phyloP scores from a whole-genome alignment of 306 rosid species.

The Medicago ruthenica region DNA sequence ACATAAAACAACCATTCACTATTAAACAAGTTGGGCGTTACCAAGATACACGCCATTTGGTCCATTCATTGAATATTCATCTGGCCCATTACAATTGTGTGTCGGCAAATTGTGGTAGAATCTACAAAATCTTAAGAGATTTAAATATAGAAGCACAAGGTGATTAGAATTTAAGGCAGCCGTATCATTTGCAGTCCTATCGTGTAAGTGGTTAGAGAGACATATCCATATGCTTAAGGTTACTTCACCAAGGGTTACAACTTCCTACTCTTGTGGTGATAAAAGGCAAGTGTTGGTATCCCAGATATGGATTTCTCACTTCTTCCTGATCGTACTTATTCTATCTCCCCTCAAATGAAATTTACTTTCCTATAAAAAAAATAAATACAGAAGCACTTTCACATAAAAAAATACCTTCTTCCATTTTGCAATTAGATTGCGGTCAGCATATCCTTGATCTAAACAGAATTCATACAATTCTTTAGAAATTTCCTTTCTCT shows the following conservation, averaged over 20 bases:
- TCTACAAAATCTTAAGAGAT: slow-evolving; percentile 3
- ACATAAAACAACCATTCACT: not conserved
- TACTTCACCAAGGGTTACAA: not conserved
- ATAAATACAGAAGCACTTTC: not conserved
- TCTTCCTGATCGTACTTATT: not conserved
- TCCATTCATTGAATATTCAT: not conserved
- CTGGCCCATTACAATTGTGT: not conserved
- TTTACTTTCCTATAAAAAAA: not conserved
- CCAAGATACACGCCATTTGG: not conserved
- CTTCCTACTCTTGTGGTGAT: not conserved
- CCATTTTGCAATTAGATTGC: slow-evolving; percentile 76
- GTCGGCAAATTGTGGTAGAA: not conserved
- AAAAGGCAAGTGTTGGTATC: slow-evolving; percentile 3
- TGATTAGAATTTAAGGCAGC: not conserved
- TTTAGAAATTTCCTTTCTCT: slow-evolving; percentile 73
- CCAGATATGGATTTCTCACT: slow-evolving; percentile 7
- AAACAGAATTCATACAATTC: slow-evolving; percentile 74
- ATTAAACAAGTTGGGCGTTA: not conserved
- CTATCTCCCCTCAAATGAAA: slow-evolving; percentile 19
- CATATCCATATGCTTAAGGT: not conserved
- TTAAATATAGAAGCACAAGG: not conserved
- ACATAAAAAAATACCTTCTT: slow-evolving; percentile 60
- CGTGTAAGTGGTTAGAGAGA: not conserved
- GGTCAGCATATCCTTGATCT: slow-evolving; percentile 82
- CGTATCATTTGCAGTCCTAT: slow-evolving; percentile 11